phyloP scores from a whole-genome alignment of 495 filamentous ascomycete genomes.

The Hyaloscypha bicolor region DNA sequence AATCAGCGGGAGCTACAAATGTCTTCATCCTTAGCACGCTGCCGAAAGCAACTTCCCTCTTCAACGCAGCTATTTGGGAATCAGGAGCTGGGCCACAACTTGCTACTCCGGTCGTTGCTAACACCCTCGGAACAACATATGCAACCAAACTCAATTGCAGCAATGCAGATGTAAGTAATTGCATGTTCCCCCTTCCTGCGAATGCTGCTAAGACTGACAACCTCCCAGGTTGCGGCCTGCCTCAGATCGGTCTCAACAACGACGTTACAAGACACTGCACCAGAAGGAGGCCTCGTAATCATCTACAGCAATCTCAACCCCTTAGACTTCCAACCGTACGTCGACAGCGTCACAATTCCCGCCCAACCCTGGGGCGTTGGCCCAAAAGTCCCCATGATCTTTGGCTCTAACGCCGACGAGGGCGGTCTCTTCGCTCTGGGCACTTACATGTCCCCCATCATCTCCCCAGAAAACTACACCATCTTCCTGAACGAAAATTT shows the following conservation, averaged over 20 bases:
- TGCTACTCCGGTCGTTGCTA: slow-evolving; percentile 18
- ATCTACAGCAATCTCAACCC: slow-evolving; percentile 13
- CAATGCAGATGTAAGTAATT: slow-evolving; percentile 6
- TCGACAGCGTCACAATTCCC: slow-evolving; percentile 41
- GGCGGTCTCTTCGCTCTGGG: slow-evolving; percentile 32
- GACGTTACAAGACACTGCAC: background rate
- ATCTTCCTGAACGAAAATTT: slow-evolving; percentile 37
- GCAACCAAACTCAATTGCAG: slow-evolving; percentile 14
- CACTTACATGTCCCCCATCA: slow-evolving; percentile 14
- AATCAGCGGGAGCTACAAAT: slow-evolving; percentile 44
- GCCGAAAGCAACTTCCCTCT: slow-evolving; percentile 37
- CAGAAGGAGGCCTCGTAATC: background rate
- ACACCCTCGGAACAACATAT: slow-evolving; percentile 1
- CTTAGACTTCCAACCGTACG: slow-evolving; percentile 32
- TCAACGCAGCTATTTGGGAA: slow-evolving; percentile 40
- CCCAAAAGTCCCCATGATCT: slow-evolving; percentile 40
- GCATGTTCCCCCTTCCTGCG: background rate
- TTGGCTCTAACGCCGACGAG: slow-evolving; percentile 38
- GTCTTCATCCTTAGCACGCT: slow-evolving; percentile 39
- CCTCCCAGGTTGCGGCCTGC: slow-evolving; percentile 3
- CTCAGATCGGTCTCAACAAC: slow-evolving; percentile 1
- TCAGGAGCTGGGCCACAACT: slow-evolving; percentile 37
- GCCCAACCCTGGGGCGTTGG: slow-evolving; percentile 39
- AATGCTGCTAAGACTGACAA: background rate
- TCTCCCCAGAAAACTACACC: slow-evolving; percentile 9